Evolutionary conservation across 2,329 filamentous ascomycete genomes (phyloP), one percentile per base, ranked within the genome.

Genomic region (Corynespora cassiicola): DNA sequence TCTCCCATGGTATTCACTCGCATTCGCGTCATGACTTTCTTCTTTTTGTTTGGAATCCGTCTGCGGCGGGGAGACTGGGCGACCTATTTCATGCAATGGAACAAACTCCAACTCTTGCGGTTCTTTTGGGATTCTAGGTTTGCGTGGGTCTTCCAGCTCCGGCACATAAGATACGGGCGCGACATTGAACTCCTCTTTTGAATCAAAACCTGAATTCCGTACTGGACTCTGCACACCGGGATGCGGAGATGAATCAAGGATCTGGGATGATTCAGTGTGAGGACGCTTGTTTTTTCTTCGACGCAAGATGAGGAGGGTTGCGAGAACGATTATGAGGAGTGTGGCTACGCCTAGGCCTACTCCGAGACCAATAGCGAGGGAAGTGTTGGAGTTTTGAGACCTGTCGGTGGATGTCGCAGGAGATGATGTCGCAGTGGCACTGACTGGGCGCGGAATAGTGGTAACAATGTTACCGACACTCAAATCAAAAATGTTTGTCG

Each of bases 341-440:
- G 45, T 50, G 19, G 48, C 53, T 1, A 50, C 29, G 1, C 53
- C 51, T 7, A 57, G 33, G 11, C 53, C 53, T 3, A 55, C 51
- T 8, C 53, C 53, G 2, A 55, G 31, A 10, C 51, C 51, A 27
- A 55, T 53, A 4, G 51, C 36, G 14, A 49, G 16, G 14, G 33
- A 27, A 35, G 41, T 44, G 8, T 34, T 32, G 36, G 27, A 6
- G 44, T 37, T 14, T 38, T 31, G n/a, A 43, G 20, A 4, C 34
- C 12, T 16, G 42, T 21, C 15, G 44, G 9, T 21, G 40, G 48
- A 36, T 6, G 42, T 35, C 7, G 39, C 24, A 11, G 48, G 31
- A 20, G 48, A 41, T 6, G 42, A 39, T 20, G 38, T 20, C 8
- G 39, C 20, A 6, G 32, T 15, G 14, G 22, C 16, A 15, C 27